Evolutionary conservation across 371 early-diverging fungal genomes (phyloP).

Genomic region (Massospora cicadina): DNA sequence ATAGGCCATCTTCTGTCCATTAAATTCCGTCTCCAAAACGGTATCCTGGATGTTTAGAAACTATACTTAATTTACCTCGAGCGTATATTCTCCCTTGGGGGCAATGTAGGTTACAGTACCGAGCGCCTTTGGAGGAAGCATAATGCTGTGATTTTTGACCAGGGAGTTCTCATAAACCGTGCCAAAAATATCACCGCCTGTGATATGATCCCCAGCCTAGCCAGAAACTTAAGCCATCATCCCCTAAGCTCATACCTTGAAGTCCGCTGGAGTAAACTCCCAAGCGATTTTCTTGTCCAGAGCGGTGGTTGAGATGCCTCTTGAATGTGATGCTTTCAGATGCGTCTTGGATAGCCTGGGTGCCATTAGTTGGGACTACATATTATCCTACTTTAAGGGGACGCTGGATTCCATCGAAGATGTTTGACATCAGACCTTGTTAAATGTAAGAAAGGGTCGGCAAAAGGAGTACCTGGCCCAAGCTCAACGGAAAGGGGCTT

Average conservation of each 20-base stretch:
- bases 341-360: slow-evolving; percentile 75
- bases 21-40: slow-evolving; percentile 89
- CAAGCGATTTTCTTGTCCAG: slow-evolving; percentile 81
- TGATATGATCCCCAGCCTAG: slow-evolving; percentile 88
- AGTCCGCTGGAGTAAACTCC: slow-evolving; percentile 90
- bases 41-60: slow-evolving; percentile 37
- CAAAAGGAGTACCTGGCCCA: slow-evolving; percentile 69
- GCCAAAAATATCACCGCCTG: slow-evolving; percentile 97
- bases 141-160: slow-evolving; percentile 78
- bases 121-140: slow-evolving; percentile 87
- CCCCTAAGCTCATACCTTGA: slow-evolving; percentile 30
- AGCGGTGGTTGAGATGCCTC: slow-evolving; percentile 95
- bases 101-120: slow-evolving; percentile 97
- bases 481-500: slow-evolving; percentile 98
- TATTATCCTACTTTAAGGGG: slow-evolving; percentile 65
- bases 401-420: slow-evolving; percentile 99
- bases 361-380: background rate
- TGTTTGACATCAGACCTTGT: slow-evolving; percentile 87
- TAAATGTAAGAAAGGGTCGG: slow-evolving; percentile 1
- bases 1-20: slow-evolving; percentile 68
- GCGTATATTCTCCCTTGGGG: slow-evolving; percentile 85
- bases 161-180: slow-evolving; percentile 93
- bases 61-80: slow-evolving; percentile 28
- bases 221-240: background rate
- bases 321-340: slow-evolving; percentile 95